phyloP scores from a whole-genome alignment of 176 grass and related monocot species.

The Oryza officinalis region DNA sequence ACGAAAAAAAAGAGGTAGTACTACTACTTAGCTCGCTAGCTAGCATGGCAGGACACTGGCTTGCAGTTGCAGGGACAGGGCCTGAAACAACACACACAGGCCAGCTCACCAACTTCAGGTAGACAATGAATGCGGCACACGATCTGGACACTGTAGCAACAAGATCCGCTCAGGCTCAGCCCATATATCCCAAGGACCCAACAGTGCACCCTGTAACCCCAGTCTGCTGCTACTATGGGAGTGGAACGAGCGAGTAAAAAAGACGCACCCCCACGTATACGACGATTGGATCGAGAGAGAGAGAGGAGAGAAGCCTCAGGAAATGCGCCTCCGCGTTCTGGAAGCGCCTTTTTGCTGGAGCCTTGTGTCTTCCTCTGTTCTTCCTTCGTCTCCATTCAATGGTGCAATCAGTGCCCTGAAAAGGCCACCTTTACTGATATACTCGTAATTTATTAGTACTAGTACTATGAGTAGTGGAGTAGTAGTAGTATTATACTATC shows the following conservation, averaged over 20 bases:
- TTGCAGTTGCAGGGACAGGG: too few relatives aligned
- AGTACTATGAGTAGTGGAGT: neutral
- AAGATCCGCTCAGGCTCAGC: neutral
- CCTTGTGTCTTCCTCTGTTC: too few relatives aligned
- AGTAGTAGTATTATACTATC: neutral
- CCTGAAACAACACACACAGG: too few relatives aligned
- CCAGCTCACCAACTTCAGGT: neutral
- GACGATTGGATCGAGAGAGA: neutral
- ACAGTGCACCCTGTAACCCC: too few relatives aligned
- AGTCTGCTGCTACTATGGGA: neutral
- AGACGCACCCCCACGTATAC: neutral
- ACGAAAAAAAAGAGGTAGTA: too few relatives aligned
- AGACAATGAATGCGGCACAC: neutral
- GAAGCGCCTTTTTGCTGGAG: constrained; percentile 4
- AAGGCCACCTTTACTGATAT: neutral
- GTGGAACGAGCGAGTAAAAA: too few relatives aligned
- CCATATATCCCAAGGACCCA: neutral
- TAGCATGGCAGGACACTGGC: too few relatives aligned
- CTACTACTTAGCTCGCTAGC: too few relatives aligned
- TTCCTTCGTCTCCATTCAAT: neutral
- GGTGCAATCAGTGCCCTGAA: neutral
- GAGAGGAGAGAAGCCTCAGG: neutral
- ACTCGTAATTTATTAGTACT: too few relatives aligned
- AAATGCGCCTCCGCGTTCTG: neutral
- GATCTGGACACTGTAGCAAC: neutral